Conservation (phyloP, 257 asterid genomes). For the Capsicum rhomboideum region DNA sequence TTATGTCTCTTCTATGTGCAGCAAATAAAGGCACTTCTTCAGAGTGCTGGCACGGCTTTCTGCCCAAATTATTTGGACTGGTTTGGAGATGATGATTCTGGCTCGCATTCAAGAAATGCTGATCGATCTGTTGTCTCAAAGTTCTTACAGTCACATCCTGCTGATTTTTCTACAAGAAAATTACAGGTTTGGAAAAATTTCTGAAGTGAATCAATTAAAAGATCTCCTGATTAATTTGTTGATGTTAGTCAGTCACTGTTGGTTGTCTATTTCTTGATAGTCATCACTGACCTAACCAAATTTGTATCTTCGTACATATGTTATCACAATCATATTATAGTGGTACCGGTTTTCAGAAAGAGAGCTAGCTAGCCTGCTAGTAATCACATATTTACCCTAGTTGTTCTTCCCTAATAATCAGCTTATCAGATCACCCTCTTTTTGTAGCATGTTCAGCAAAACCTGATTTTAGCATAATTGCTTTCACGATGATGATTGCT, state of each 20-base stretch:
- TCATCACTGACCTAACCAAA: background rate
- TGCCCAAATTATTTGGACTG: constrained; percentile 85
- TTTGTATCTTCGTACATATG: background rate
- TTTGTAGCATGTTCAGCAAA: background rate
- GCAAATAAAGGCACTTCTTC: constrained; percentile 97
- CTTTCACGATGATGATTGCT: background rate
- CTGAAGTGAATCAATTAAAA: background rate
- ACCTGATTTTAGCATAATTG: background rate
- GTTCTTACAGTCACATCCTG: constrained; percentile 77
- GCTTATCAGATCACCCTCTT: background rate
- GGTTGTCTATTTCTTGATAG: background rate
- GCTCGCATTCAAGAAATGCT: constrained; percentile 60
- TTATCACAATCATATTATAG: background rate
- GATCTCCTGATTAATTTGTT: background rate
- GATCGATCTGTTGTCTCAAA: constrained; percentile 67
- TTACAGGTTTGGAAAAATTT: constrained; percentile 41
- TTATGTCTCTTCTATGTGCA: constrained; percentile 17
- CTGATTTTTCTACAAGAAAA: constrained; percentile 71
- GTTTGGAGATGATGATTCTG: constrained; percentile 59
- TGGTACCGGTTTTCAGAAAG: background rate
- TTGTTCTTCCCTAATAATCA: background rate
- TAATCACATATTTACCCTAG: background rate
- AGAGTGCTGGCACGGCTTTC: constrained; percentile 68
- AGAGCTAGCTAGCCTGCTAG: background rate
- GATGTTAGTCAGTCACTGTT: background rate